Evolutionary conservation across 1,284 basidiomycete genomes (phyloP), one percentile per base, ranked within the genome.

Genomic region (Boletus sp.): DNA sequence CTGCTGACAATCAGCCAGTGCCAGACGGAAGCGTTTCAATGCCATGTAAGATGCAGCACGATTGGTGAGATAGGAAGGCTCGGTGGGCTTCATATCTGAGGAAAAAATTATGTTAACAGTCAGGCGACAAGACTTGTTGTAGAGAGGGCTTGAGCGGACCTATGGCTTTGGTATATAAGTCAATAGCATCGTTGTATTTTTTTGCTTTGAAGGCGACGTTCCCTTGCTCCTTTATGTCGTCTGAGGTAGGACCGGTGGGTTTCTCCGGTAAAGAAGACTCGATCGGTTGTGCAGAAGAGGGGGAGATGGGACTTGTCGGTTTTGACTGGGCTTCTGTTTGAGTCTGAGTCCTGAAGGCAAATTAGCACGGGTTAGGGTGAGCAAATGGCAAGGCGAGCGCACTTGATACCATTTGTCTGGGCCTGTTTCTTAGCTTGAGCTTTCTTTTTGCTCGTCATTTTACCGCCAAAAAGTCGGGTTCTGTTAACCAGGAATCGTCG

Each of bases 21-120:
- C 91, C 2, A 72, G 69, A 30, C 78, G 74, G 73, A 88, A 94
- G 37, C 78, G 77, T 62, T 91, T 91, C 46, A 89, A 64, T 0
- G 82, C 78, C 82, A 94, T 94, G 61, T 87, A 81, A 4, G 91
- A 84, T 2, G 91, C 91, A 1, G 91, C 91, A 35, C 91, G 82
- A 67, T 94, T 94, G 13, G 88, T 88, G 51, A 86, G 73, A 61
- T 88, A 92, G 0, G 86, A 76, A 2, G 89, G 81, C 60, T 92
- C 85, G 4, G 74, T 62, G 0, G 85, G 72, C 51, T 83, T 81
- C 49, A 86, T 68, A 50, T 82, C 82, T 86, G 62, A 44, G 53
- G 22, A 22, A 40, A 36, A 26, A 25, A n/a, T n/a, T n/a, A 35
- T 22, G 36, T 47, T 40, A 53, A 30, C 37, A 44, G 49, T 52